phyloP scores from a whole-genome alignment of 192 early-diverging fungal genomes.

The Podila clonocystis region DNA sequence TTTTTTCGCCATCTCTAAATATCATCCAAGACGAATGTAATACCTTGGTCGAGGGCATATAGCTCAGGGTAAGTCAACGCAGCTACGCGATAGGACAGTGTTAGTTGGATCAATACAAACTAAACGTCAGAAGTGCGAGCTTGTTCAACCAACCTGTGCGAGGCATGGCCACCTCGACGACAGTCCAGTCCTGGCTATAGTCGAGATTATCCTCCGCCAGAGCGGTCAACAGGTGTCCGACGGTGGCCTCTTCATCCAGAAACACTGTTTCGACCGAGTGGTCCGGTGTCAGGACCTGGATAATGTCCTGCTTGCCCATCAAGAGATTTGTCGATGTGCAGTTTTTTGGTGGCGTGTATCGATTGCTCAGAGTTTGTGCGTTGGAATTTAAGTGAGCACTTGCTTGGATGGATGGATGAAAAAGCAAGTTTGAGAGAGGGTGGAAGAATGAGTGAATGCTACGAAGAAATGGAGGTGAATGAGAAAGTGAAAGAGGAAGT shows the following conservation, averaged over 20 bases:
- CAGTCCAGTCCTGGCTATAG: constrained; percentile 34
- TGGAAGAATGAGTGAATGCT: no score
- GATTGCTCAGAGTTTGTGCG: no score
- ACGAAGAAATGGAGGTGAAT: no score
- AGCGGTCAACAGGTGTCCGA: constrained; percentile 23
- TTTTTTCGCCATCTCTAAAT: neutral
- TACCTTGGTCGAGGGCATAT: constrained; percentile 48
- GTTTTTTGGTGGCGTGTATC: neutral
- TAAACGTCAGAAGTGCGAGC: neutral
- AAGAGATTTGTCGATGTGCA: neutral
- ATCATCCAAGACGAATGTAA: neutral
- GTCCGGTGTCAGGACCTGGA: constrained; percentile 46
- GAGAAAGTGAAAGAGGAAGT: no score
- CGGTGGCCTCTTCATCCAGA: constrained; percentile 47
- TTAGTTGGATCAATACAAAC: neutral
- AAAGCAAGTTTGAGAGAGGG: no score
- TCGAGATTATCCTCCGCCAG: constrained; percentile 22
- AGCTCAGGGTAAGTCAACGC: constrained; percentile 40
- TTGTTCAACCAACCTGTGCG: constrained; percentile 14
- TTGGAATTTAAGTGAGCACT: no score
- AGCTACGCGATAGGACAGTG: constrained; percentile 5
- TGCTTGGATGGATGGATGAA: no score
- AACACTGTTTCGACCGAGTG: constrained; percentile 42
- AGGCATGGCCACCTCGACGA: constrained; percentile 49
- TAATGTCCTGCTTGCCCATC: constrained; percentile 50